Conservation (phyloP, 129 eudicot genomes). For the Solidago caesia region DNA sequence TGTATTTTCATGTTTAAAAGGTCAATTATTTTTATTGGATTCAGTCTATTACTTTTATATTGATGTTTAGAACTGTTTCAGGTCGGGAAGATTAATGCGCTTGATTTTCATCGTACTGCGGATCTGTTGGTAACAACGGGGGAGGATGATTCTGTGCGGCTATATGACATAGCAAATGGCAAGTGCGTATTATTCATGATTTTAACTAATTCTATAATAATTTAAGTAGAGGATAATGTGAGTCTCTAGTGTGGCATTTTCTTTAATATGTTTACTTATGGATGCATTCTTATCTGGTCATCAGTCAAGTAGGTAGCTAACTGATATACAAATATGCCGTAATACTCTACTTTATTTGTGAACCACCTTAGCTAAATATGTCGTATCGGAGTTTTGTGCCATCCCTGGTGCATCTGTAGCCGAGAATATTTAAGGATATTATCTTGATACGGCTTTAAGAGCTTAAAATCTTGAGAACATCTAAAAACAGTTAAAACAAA, state of each 20-base stretch:
- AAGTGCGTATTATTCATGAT: conserved; percentile 54
- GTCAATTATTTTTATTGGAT: conserved; percentile 9
- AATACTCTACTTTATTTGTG: not conserved
- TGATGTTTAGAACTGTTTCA: conserved; percentile 33
- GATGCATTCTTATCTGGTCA: not conserved
- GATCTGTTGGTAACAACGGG: conserved; percentile 83
- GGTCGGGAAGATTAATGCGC: conserved; percentile 80
- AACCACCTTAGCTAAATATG: not conserved
- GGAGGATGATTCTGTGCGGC: conserved; percentile 88
- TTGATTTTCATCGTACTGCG: conserved; percentile 86
- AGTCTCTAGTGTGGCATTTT: not conserved
- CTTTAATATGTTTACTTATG: not conserved
- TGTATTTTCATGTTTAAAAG: not conserved
- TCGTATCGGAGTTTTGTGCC: not conserved
- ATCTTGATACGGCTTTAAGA: no score
- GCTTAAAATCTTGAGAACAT: no score
- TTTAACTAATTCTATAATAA: conserved; percentile 16
- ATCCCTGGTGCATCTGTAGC: not conserved
- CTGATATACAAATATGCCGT: not conserved
- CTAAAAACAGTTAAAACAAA: no score
- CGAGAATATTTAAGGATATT: no score
- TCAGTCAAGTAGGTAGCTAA: not conserved
- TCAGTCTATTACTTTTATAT: conserved; percentile 13
- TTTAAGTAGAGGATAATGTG: not conserved
- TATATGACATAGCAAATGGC: conserved; percentile 78